Evolutionary conservation across 805 yeast species (phyloP), one percentile per base, ranked within the genome.

Genomic region (Yarrowia yakushimensis): DNA sequence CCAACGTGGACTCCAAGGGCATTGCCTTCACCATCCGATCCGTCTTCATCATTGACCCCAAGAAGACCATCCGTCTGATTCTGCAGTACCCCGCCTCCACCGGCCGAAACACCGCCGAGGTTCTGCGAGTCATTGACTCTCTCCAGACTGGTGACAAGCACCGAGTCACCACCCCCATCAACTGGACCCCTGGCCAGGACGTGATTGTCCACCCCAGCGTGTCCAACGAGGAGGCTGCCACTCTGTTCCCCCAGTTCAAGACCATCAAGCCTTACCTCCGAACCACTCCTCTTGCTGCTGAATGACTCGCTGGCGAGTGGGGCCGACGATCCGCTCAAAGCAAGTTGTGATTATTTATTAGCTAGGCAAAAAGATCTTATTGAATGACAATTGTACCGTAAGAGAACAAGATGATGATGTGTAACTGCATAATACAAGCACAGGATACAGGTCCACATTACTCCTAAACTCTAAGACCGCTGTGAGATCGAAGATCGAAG

Each of bases 61-160:
- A 82, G 72, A 92, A 92, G 85, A 91, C 87, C 74, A 86, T 92
- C 74, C 87, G 97, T 79, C 81, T 90, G 74, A 86, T 87, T 66
- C 78, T 91, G 80, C 81, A 96, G 27, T 91, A 91, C 81, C 97
- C 97, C 63, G 96, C 97, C 67, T 87, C 96, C 52, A 86, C 89
- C 66, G 97, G 97, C 74, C 88, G 97, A 82, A 91, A 92, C 86
- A 85, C 96, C 66, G 86, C 91, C 63, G 97, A 91, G 81, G 96
- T 91, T 60, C 81, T 91, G 73, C 86, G 97, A 80, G 96, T 88
- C 63, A 78, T 91, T 69, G 97, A 91, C 78, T 88, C 97, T 64
- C 81, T 91, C 73, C 97, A 91, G 81, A 79, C 85, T 67, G 89
- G 90, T 69, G 97, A 91, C 78, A 84, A 85, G 76, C 80, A 87